Base-by-base conservation (phyloP, 495 filamentous ascomycete genomes). In the Pyronema omphalodes region DNA sequence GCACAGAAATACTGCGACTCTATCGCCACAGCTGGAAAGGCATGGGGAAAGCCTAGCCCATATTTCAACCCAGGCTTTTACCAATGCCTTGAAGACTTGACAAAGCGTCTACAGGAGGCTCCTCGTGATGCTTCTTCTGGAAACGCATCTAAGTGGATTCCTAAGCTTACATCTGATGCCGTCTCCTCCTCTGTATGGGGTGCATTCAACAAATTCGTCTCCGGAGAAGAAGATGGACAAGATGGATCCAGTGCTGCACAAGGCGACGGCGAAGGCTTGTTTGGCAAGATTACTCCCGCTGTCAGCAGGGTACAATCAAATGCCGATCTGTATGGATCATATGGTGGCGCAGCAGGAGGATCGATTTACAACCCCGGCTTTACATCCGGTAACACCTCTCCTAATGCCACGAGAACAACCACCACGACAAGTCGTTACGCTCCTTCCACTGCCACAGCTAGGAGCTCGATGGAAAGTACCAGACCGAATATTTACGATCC, bases 121-220 rank as follows among this genome's bases (percentile, higher is more conserved):
- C 84, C 86, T 18, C 84, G 79, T 56, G 86, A 91, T 57, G 73
- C 73, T 44, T 70, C 70, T 7, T 69, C 72, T 14, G 75, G 71
- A 8, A 79, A 78, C 3, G 60, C 55, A 6, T 55, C 61, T 14
- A 55, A 55, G 3, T 94, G 88, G 86, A 88, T 96, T 40, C 83
- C 86, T 0, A 91, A 86, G 66, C 85, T 93, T 9, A 95, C 80
- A 67, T 89, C 95, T 75, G 87, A 91, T 65, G 93, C 88, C 63
- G 85, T 96, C 0, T 93, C 86, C 12, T 83, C 78, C 44, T 82
- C 81, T 12, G 77, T 95, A 66, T 89, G 84, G 79, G 83, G 80
- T 50, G 84, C 80, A 34, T 93, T 99, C 69, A 94, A 83, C 64
- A 93, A 84, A 55, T 96, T 96, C 60, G 85, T 99, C 49, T 82